phyloP scores from a whole-genome alignment of 768 basidiomycete genomes.

The Vararia minispora region DNA sequence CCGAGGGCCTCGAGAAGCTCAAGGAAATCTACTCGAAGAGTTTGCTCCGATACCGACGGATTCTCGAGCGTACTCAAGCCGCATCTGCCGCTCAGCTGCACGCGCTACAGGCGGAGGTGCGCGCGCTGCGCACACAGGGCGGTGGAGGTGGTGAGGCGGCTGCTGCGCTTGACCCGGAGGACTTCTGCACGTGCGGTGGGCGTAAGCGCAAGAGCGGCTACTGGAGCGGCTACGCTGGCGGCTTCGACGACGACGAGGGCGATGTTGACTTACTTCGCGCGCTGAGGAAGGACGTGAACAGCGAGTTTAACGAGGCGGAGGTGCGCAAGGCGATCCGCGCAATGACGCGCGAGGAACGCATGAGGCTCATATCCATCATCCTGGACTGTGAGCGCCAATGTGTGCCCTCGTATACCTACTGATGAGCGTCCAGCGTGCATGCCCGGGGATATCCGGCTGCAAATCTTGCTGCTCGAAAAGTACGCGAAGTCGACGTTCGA shows the following conservation, averaged over 20 bases:
- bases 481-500: conserved; percentile 79
- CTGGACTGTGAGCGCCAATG: conserved; percentile 37
- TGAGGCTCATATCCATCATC: conserved; percentile 62
- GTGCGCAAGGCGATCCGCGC: conserved; percentile 54
- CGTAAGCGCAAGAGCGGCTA: conserved; percentile 52
- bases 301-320: conserved; percentile 61
- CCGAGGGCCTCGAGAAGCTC: conserved; percentile 30
- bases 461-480: conserved; percentile 77
- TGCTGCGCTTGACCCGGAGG: conserved; percentile 15
- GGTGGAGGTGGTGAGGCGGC: conserved; percentile 8
- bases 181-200: conserved; percentile 45
- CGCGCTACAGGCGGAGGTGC: conserved; percentile 73
- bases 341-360: conserved; percentile 55
- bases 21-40: conserved; percentile 36
- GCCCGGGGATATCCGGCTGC: conserved; percentile 76
- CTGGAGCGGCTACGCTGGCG: conserved; percentile 59
- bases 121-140: conserved; percentile 42
- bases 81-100: conserved; percentile 74
- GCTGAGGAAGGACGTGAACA: conserved; percentile 33
- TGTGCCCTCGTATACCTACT: conserved; percentile 4
- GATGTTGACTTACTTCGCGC: conserved; percentile 39
- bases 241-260: conserved; percentile 33
- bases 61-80: conserved; percentile 73
- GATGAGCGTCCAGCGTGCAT: conserved; percentile 42
- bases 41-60: conserved; percentile 63